Evolutionary conservation across 768 basidiomycete species (phyloP).

Genomic region (Lyophyllum decastes): DNA sequence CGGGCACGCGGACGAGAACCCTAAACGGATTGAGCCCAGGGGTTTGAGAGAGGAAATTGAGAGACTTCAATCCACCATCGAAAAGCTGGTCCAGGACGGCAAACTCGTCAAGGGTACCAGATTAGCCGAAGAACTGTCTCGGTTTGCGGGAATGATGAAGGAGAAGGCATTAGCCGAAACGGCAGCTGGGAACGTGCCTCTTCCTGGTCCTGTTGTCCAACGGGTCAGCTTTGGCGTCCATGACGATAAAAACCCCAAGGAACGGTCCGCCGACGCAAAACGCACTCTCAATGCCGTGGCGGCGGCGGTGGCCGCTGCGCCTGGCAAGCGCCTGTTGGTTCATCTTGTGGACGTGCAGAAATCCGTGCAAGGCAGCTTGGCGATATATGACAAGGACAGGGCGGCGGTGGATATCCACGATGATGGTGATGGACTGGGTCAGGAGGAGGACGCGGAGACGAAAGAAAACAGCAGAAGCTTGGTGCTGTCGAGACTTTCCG

Average conservation of each 20-base stretch:
- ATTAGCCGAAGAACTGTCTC: slow-evolving; percentile 21
- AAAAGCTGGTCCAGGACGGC: slow-evolving; percentile 22
- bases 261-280: slow-evolving; percentile 7
- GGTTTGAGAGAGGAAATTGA: slow-evolving; percentile 23
- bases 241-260: slow-evolving; percentile 10
- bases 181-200: not conserved
- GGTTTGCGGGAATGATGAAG: slow-evolving; percentile 31
- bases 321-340: slow-evolving; percentile 28
- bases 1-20: slow-evolving; percentile 8
- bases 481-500: slow-evolving; percentile 1
- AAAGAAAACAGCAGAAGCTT: slow-evolving; percentile 5
- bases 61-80: slow-evolving; percentile 25
- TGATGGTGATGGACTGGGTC: slow-evolving; percentile 3
- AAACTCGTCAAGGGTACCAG: slow-evolving; percentile 22
- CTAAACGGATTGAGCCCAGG: slow-evolving; percentile 16
- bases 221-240: not conserved
- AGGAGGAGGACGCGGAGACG: slow-evolving; percentile 2
- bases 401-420: not conserved
- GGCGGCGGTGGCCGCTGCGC: slow-evolving; percentile 14
- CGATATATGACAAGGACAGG: not conserved
- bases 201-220: not conserved
- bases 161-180: slow-evolving; percentile 23
- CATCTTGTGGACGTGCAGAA: slow-evolving; percentile 38
- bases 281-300: slow-evolving; percentile 21
- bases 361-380: slow-evolving; percentile 31